A percentile compares a stretch with the other conserved stretches of the same genome.
Conservation (phyloP, 2,329 filamentous ascomycete species). For the Phaeoacremonium minimum region DNA sequence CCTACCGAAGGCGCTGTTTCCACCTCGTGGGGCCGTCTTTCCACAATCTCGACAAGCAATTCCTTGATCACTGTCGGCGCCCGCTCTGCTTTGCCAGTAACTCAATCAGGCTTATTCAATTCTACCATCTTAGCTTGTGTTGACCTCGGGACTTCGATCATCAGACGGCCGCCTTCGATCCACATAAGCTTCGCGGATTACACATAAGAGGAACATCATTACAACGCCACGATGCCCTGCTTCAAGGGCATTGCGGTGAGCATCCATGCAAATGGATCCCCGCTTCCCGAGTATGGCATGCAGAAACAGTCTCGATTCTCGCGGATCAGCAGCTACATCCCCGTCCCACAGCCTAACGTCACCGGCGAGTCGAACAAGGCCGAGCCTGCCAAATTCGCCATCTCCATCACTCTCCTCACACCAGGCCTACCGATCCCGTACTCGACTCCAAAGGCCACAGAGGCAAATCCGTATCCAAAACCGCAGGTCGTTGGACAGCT, state of each 20-base stretch:
- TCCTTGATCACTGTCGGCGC: no score
- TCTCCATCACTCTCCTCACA: conserved; percentile 93
- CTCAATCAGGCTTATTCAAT: no score
- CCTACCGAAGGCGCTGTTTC: no score
- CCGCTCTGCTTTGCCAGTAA: no score
- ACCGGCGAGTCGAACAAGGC: conserved; percentile 68
- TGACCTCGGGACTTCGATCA: no score
- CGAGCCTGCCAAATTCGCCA: conserved; percentile 93
- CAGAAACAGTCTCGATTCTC: conserved; percentile 89
- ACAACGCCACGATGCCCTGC: conserved; percentile 67
- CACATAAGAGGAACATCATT: no score
- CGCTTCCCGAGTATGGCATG: conserved; percentile 88
- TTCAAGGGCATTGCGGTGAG: conserved; percentile 99
- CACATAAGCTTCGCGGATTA: no score
- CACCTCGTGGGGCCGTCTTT: no score
- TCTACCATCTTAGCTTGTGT: no score
- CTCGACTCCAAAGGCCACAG: conserved; percentile 77
- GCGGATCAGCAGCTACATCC: conserved; percentile 95
- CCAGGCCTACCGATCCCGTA: conserved; percentile 87
- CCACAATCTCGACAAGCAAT: no score
- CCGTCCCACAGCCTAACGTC: conserved; percentile 83
- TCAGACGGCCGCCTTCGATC: no score
- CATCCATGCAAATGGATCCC: conserved; percentile 78
- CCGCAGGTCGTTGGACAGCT: conserved; percentile 76
- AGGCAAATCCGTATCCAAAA: conserved; percentile 73